A percentile compares a stretch with the other conserved stretches of the same genome.
Conservation (phyloP, 495 filamentous ascomycete genomes). For the Penicillium angulare region DNA sequence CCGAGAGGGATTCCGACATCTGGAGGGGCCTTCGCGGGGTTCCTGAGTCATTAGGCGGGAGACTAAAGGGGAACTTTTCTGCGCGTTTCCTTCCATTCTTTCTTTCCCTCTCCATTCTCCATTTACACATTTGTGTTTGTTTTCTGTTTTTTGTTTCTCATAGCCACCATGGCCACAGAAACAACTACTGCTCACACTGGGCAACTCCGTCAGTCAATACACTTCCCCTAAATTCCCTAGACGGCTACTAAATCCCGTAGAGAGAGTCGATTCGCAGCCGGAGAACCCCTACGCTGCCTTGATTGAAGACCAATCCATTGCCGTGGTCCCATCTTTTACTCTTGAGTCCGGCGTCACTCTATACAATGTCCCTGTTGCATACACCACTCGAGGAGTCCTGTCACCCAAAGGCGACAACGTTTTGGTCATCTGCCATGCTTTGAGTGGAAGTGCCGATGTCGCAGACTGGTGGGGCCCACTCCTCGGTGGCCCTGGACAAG, state of each 20-base stretch:
- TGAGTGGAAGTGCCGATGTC: constrained; percentile 95
- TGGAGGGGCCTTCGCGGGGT: too few species aligned
- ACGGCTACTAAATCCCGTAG: constrained; percentile 64
- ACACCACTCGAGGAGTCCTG: constrained; percentile 79
- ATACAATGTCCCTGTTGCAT: constrained; percentile 87
- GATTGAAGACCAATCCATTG: constrained; percentile 83
- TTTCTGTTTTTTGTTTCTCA: background rate
- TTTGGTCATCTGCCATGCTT: constrained; percentile 94
- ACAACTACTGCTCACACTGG: constrained; percentile 17
- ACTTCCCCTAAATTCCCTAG: constrained; percentile 12
- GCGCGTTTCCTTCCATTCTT: background rate
- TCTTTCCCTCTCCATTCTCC: constrained; percentile 3
- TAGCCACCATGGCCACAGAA: constrained; percentile 29
- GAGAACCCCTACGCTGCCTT: constrained; percentile 89
- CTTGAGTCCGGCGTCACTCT: constrained; percentile 90
- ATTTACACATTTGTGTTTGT: background rate
- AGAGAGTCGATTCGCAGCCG: constrained; percentile 64
- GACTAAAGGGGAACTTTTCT: constrained; percentile 5
- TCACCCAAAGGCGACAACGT: constrained; percentile 79
- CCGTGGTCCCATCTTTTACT: constrained; percentile 82
- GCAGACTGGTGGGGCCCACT: constrained; percentile 98
- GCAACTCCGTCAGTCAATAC: constrained; percentile 45
- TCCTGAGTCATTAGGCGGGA: constrained; percentile 16
- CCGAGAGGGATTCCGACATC: too few species aligned
- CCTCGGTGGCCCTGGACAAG: constrained; percentile 81